Conservation (phyloP, 176 grass and related monocot species). For the Saccharum spontaneum region DNA sequence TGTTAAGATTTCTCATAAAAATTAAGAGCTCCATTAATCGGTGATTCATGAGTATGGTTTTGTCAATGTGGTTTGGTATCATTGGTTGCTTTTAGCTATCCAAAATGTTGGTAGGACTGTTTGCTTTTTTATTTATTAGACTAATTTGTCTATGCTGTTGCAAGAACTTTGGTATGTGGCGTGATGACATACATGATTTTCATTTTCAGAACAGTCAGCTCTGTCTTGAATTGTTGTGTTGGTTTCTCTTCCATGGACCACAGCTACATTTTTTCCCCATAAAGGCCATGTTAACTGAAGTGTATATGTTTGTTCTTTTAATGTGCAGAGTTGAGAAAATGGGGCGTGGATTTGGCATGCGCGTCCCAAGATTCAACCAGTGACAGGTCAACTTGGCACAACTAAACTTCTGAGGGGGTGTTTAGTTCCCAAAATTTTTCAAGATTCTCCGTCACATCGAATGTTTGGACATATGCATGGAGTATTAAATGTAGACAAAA, state of each 20-base stretch:
- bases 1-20: conserved; percentile 15
- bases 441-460: too few relatives aligned
- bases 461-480: too few relatives aligned
- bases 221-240: neutral
- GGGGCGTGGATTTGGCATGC: conserved; percentile 88
- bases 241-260: neutral
- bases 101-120: neutral
- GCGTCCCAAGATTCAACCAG: conserved; percentile 54
- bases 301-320: neutral
- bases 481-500: too few relatives aligned
- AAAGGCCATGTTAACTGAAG: neutral
- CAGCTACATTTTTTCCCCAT: neutral
- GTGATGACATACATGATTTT: neutral
- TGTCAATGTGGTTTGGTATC: neutral
- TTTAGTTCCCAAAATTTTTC: too few relatives aligned
- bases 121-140: neutral
- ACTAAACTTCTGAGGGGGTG: neutral
- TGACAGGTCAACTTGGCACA: conserved; percentile 16
- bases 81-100: neutral
- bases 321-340: conserved; percentile 79
- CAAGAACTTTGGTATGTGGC: neutral
- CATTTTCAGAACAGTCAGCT: conserved; percentile 11
- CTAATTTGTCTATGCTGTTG: neutral
- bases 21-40: neutral
- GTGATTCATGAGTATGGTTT: neutral